A percentile compares a stretch with the other conserved stretches of the same genome.
Evolutionary conservation across 805 yeast species (phyloP).

Genomic region (Hyphopichia homilentoma): DNA sequence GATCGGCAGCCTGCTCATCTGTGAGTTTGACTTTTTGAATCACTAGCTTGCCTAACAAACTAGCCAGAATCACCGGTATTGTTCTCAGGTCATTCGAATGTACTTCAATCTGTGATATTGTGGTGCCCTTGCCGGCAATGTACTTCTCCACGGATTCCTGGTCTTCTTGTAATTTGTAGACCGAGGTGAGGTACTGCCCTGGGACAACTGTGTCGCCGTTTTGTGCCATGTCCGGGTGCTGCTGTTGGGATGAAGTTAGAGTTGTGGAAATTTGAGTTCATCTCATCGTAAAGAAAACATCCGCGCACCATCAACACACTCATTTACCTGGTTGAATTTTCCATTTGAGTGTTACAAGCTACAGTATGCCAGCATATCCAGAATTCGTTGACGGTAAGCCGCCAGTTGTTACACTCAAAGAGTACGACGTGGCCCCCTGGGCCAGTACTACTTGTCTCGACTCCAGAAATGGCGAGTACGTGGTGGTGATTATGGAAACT

Average conservation of each 20-base stretch:
- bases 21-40: conserved; percentile 18
- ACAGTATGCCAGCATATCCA: no score
- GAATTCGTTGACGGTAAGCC: conserved; percentile 42
- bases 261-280: no score
- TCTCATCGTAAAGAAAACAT: no score
- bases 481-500: conserved; percentile 43
- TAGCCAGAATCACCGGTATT: conserved; percentile 49
- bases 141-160: conserved; percentile 38
- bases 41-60: conserved; percentile 58
- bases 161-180: conserved; percentile 27
- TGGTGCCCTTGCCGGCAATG: conserved; percentile 64
- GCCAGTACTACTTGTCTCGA: conserved; percentile 50
- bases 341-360: no score
- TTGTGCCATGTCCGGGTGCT: no score
- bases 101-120: conserved; percentile 42
- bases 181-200: conserved; percentile 74
- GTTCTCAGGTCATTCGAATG: conserved; percentile 22
- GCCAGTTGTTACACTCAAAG: conserved; percentile 41
- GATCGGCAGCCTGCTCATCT: conserved; percentile 12
- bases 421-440: conserved; percentile 53
- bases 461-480: conserved; percentile 19
- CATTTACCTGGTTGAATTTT: no score
- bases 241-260: no score
- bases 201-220: no score
- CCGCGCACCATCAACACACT: no score